phyloP scores from a whole-genome alignment of 768 basidiomycete species.

The Psilocybe cubensis region DNA sequence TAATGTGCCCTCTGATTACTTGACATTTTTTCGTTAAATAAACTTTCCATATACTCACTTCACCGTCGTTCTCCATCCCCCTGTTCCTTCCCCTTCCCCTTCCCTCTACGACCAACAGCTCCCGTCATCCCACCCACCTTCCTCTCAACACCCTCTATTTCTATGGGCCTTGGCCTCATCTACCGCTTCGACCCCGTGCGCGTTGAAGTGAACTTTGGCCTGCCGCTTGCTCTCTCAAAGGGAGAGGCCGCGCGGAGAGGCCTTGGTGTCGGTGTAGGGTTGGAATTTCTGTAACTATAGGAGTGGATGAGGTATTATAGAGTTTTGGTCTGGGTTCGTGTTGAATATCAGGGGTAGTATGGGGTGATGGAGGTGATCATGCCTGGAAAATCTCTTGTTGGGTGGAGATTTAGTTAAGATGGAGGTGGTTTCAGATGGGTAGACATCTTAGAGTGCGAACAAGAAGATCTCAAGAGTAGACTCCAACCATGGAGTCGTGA shows the following conservation, averaged over 20 bases:
- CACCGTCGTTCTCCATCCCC: background rate
- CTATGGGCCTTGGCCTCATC: slow-evolving; percentile 81
- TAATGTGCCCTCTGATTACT: no score
- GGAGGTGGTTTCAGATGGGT: no score
- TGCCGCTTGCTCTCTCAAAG: slow-evolving; percentile 73
- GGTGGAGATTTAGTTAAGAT: no score
- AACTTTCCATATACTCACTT: no score
- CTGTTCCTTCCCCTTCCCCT: background rate
- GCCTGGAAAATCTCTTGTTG: no score
- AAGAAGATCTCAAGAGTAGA: no score
- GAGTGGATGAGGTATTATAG: no score
- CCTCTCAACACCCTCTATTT: slow-evolving; percentile 59
- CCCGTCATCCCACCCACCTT: slow-evolving; percentile 30
- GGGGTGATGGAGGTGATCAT: no score
- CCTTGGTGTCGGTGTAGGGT: slow-evolving; percentile 79
- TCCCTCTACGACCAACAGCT: slow-evolving; percentile 12
- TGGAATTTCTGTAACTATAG: slow-evolving; percentile 83
- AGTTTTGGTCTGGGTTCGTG: background rate
- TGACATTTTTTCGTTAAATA: no score
- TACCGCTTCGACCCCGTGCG: slow-evolving; percentile 84
- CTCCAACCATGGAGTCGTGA: no score
- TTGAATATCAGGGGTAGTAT: no score
- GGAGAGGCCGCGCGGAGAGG: slow-evolving; percentile 73
- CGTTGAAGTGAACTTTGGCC: slow-evolving; percentile 87
- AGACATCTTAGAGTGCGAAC: no score